Base-by-base conservation (phyloP, 345 rosid species). In the Raphanus raphanistrum region DNA sequence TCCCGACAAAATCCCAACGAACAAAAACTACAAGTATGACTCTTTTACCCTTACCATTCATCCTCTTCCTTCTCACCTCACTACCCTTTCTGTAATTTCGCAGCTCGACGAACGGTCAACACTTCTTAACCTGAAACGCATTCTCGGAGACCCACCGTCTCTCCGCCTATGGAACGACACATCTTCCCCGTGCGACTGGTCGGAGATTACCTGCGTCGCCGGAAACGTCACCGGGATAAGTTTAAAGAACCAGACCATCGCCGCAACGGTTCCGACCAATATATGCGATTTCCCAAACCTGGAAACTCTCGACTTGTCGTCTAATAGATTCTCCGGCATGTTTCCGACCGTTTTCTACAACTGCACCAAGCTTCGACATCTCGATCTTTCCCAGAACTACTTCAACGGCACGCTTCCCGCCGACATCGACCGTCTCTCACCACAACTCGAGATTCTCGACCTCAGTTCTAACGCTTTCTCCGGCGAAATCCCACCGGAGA, bases 261-360 rank as follows among this genome's bases (percentile, higher is more conserved):
- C 83, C 4, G 82, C 41, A 32, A 32, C 54, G 8, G 64, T 94
- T 71, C 97, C 98, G 2, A 32, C 84, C 6, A 69, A 82, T 10
- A 82, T 94, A 9, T 92, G 98, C 41, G 82, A 88, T 82, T 88
- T 94, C 41, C 85, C 84, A 70, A 87, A 85, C 74, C 87, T 94
- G 10, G 60, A 79, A 3, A 1, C 0, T 1, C 88, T 94, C 1
- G 26, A 83, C 70, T 81, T 94, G 68, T 41, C 88, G 8, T 31
- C 0, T 4, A 94, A 94, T 64, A 68, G 0, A 57, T 88, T 94
- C 50, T 81, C 91, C 6, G 91, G 92, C 0, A 81, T 68, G 28
- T 92, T 92, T 66, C 98, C 98, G 7, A 81, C 15, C 3, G 27
- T 73, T 12, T 80, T 95, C 3, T 90, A 88, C 77, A 84, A 80